Evolutionary conservation across 148 eudicot genomes (phyloP).

Genomic region (Polygonum maritimum): DNA sequence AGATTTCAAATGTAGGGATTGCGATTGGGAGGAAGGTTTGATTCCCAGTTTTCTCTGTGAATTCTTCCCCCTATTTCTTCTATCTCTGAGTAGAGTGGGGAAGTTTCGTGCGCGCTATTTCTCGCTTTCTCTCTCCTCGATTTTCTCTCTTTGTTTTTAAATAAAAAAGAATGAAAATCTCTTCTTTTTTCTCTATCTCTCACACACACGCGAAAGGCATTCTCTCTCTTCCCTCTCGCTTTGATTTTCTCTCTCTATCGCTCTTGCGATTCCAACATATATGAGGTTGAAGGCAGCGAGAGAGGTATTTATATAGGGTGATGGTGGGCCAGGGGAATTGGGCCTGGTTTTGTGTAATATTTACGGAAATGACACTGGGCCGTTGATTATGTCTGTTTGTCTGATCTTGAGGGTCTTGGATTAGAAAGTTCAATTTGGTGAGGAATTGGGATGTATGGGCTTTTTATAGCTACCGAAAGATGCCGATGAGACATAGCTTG

Average conservation of each 20-base stretch:
- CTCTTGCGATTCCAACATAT: not conserved
- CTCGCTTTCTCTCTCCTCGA: conserved; percentile 2
- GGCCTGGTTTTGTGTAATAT: not conserved
- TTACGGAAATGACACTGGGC: conserved; percentile 4
- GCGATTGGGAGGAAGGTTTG: not conserved
- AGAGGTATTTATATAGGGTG: not conserved
- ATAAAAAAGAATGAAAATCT: too few species aligned
- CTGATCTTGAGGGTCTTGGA: not conserved
- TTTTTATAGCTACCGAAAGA: not conserved
- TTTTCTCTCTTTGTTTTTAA: not conserved
- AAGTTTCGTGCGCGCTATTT: conserved; percentile 7
- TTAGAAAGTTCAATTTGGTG: not conserved
- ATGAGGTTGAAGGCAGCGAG: not conserved
- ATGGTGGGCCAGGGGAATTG: not conserved
- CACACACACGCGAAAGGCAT: not conserved
- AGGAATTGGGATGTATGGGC: not conserved
- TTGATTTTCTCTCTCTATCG: not conserved
- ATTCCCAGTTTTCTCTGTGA: not conserved
- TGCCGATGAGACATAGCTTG: not conserved
- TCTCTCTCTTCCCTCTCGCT: not conserved
- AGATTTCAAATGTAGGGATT: not conserved
- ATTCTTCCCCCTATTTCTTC: not conserved
- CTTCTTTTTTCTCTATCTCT: not conserved
- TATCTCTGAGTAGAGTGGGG: not conserved
- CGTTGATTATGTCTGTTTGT: not conserved